Evolutionary conservation across 176 grass and related monocot species (phyloP).

Genomic region (Rhynchospora breviuscula): DNA sequence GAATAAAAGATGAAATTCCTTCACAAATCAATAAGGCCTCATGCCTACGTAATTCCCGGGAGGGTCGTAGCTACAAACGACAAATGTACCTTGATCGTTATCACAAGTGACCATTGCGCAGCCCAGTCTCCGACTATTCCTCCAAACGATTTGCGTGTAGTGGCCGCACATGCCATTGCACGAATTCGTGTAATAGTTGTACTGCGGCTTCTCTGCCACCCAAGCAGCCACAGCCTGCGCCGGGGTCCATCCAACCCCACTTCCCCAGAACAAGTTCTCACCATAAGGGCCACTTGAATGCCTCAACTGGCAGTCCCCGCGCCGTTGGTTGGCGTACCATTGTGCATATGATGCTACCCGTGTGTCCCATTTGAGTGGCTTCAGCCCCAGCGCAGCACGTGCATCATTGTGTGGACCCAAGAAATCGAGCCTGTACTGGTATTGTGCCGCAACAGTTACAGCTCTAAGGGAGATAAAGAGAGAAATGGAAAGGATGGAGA

Average conservation of each 20-base stretch:
- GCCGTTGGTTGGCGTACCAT: constrained; percentile 46
- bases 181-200: constrained; percentile 63
- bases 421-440: constrained; percentile 32
- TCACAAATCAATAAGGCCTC: constrained; percentile 45
- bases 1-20: background rate
- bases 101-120: constrained; percentile 58
- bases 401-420: constrained; percentile 48
- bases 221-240: constrained; percentile 57
- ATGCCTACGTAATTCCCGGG: constrained; percentile 57
- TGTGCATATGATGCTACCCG: constrained; percentile 51
- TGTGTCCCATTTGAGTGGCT: constrained; percentile 44
- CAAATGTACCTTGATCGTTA: constrained; percentile 36
- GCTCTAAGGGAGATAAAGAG: constrained; percentile 20
- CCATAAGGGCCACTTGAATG: constrained; percentile 73
- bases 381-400: constrained; percentile 31
- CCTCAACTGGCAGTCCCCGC: constrained; percentile 63
- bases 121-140: constrained; percentile 20
- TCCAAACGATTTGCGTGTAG: constrained; percentile 88
- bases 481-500: constrained; percentile 14
- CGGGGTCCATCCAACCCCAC: constrained; percentile 47
- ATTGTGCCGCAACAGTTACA: background rate
- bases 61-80: constrained; percentile 79
- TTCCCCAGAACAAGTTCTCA: constrained; percentile 92
- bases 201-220: constrained; percentile 43
- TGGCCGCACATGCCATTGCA: constrained; percentile 68